These are phyloP conservation scores for Chytriomyces sp. DNA, from an alignment of 192 early-diverging fungal genomes.

Conservation along the genomic window DNA sequence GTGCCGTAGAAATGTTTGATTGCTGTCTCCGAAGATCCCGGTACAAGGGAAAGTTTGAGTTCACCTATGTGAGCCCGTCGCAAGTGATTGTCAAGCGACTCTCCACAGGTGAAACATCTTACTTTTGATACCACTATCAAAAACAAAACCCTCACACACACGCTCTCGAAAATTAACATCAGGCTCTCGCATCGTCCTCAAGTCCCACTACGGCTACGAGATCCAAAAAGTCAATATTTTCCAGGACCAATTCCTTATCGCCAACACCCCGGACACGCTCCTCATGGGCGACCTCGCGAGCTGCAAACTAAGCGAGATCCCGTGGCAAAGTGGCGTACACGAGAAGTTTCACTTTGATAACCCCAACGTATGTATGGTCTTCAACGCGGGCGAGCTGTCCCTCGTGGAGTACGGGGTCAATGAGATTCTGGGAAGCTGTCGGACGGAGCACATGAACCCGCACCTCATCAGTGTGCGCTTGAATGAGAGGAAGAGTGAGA, in stretches of 20 bases:
- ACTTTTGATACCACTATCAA: neutral
- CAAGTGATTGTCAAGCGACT: constrained; percentile 72
- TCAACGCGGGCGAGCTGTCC: constrained; percentile 66
- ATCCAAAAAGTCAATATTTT: constrained; percentile 72
- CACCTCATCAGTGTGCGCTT: constrained; percentile 65
- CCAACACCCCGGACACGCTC: constrained; percentile 64
- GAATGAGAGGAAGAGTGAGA: constrained; percentile 60
- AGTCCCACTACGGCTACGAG: constrained; percentile 67
- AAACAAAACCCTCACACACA: neutral
- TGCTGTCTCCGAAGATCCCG: constrained; percentile 64
- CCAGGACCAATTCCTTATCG: constrained; percentile 67
- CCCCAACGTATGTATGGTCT: constrained; percentile 65
- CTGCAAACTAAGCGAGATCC: constrained; percentile 69
- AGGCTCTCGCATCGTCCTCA: constrained; percentile 67
- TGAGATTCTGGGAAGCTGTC: constrained; percentile 61
- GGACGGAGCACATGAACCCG: constrained; percentile 68
- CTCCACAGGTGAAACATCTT: constrained; percentile 45
- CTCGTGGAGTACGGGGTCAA: constrained; percentile 70
- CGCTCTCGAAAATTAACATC: neutral
- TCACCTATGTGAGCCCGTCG: constrained; percentile 64
- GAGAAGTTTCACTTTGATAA: constrained; percentile 70
- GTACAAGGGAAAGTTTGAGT: constrained; percentile 73
- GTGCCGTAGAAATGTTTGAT: constrained; percentile 66
- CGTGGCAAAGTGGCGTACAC: constrained; percentile 57
- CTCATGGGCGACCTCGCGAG: constrained; percentile 64